A percentile compares a stretch with the other conserved stretches of the same genome.
Evolutionary conservation across 108 stramenopile genomes (phyloP).

Genomic region (Parmales sp.): DNA sequence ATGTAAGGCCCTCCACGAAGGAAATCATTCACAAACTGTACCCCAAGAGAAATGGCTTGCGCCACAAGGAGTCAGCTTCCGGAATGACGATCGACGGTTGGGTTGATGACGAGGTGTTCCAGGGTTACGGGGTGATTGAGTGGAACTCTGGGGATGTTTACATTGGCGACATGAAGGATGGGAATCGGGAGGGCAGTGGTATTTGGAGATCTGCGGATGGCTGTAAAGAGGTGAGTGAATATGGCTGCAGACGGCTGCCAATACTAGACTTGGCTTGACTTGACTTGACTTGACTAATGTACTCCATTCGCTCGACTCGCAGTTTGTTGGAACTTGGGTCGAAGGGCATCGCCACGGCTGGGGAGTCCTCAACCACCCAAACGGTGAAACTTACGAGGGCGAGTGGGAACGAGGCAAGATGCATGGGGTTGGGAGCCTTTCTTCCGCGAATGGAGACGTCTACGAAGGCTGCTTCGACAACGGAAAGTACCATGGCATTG

Average conservation of each 20-base stretch:
- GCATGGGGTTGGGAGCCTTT: constrained; percentile 16
- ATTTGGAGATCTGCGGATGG: constrained; percentile 17
- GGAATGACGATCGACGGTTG: not conserved
- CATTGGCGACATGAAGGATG: constrained; percentile 13
- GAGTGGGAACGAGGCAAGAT: constrained; percentile 17
- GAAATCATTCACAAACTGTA: constrained; percentile 1
- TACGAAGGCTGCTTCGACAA: constrained; percentile 18
- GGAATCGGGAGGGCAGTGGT: constrained; percentile 9
- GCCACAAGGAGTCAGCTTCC: not conserved
- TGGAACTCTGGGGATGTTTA: constrained; percentile 18
- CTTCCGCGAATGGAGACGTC: constrained; percentile 14
- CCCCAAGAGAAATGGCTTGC: constrained; percentile 12
- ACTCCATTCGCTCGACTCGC: too few species aligned
- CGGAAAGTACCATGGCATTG: constrained; percentile 17
- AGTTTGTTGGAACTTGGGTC: constrained; percentile 16
- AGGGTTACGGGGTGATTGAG: constrained; percentile 5
- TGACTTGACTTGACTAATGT: too few species aligned
- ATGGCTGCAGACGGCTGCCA: too few species aligned
- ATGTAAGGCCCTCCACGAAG: not conserved
- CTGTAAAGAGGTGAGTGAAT: too few species aligned
- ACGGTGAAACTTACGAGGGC: constrained; percentile 22
- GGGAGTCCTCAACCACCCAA: constrained; percentile 15
- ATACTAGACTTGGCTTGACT: too few species aligned
- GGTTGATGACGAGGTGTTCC: not conserved
- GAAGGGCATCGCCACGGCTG: constrained; percentile 17